Base-by-base conservation (phyloP, 129 eudicot genomes). In the Dittrichia graveolens region DNA sequence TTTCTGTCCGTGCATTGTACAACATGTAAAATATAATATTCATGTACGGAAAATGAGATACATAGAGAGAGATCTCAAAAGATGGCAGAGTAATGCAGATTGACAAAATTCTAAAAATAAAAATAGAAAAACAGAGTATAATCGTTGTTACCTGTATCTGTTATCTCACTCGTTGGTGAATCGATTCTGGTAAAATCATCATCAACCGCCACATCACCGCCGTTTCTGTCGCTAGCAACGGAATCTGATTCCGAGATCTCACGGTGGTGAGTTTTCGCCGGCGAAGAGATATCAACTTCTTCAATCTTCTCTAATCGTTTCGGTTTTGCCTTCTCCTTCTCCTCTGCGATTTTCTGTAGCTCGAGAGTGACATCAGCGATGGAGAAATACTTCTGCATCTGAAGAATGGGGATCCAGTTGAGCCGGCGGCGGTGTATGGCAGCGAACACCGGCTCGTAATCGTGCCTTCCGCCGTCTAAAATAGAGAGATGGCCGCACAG, bases 341-440 rank as follows among this genome's bases (percentile, higher is more conserved):
- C 81, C 5, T 49, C 85, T 2, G 85, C 78, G 0, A 79, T 91
- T 24, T 68, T 79, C 12, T 78, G 61, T 2, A 94, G 93, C 89
- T 90, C 97, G 12, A 24, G 58, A 8, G 82, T 59, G 11, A 94
- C 97, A 63, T 94, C 98, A 13, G 91, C 87, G 54, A 94, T 94
- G 24, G 98, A 84, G 60, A 68, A 94, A 61, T 82, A 94, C 81
- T 84, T 87, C 78, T 94, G 97, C 98, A 85, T 90, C 88, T 94
- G 97, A 11, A 94, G 81, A 16, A 90, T 79, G 58, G 93, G 96
- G 83, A 94, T 94, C 98, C 98, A 94, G 15, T 90, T 90, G 74
- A 90, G 11, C 71, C 97, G 69, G 60, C 98, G 77, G 7, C 89
- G 83, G 58, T 94, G 98, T 5, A 94, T 88, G 15, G 96, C 98